Conservation (phyloP, 257 asterid species). For the Fraxinus pennsylvanica region DNA sequence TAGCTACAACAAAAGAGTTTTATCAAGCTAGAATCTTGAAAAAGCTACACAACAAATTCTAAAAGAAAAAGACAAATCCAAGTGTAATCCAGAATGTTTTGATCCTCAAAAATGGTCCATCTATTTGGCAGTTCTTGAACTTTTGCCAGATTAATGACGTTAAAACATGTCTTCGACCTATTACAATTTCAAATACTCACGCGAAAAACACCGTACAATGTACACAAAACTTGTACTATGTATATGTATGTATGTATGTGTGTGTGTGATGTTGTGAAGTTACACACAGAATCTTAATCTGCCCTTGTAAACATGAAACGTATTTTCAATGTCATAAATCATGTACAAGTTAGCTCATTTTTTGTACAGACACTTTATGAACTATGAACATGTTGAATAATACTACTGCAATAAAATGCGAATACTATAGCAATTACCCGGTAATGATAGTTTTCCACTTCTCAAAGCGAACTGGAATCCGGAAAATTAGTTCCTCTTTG, state of each 20-base stretch:
- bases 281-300: not conserved
- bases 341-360: not conserved
- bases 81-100: not conserved
- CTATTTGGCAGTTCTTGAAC: not conserved
- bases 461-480: slow-evolving; percentile 30
- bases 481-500: slow-evolving; percentile 40
- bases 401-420: not conserved
- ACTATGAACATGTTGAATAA: slow-evolving; percentile 30
- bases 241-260: not conserved
- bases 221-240: not conserved
- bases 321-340: not conserved
- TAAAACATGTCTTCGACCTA: not conserved
- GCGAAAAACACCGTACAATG: not conserved
- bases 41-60: not conserved
- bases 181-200: not conserved
- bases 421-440: slow-evolving; percentile 27
- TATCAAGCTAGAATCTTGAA: not conserved
- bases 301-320: not conserved
- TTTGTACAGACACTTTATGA: slow-evolving; percentile 12
- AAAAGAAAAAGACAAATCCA: not conserved
- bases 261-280: not conserved
- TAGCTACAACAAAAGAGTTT: not conserved
- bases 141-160: not conserved
- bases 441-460: slow-evolving; percentile 30
- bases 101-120: not conserved